phyloP scores from a whole-genome alignment of 2,329 filamentous ascomycete species.

The Ceratocystiopsis brevicomis region DNA sequence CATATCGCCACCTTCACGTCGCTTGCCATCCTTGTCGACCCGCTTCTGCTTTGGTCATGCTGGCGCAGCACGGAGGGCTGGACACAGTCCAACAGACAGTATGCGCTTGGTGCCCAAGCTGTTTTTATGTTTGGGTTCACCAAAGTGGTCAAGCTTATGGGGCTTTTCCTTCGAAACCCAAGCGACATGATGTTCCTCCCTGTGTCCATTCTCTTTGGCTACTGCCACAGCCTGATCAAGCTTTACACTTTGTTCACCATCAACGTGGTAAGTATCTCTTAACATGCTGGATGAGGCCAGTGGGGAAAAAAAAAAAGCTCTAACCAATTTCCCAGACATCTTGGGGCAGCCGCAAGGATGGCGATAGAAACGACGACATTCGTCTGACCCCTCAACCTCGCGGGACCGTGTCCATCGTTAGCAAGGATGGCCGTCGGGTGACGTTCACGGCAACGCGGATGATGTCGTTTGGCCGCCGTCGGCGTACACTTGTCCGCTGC shows the following conservation, averaged over 20 bases:
- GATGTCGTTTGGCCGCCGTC: too few relatives aligned
- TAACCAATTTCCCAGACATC: constrained; percentile 45
- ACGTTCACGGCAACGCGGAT: too few relatives aligned
- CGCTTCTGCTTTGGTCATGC: constrained; percentile 49
- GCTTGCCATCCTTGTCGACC: constrained; percentile 63
- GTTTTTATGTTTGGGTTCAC: constrained; percentile 64
- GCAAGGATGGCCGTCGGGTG: too few relatives aligned
- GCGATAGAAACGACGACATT: constrained; percentile 54
- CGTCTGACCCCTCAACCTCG: constrained; percentile 7
- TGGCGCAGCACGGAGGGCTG: constrained; percentile 49
- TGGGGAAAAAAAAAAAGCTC: not conserved
- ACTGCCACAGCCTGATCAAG: constrained; percentile 85
- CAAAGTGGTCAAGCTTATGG: constrained; percentile 80
- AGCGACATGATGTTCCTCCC: constrained; percentile 63
- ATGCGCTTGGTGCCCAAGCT: constrained; percentile 42
- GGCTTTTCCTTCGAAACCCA: constrained; percentile 70
- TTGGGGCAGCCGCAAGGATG: constrained; percentile 86
- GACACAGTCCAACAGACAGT: constrained; percentile 31
- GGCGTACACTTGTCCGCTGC: too few relatives aligned
- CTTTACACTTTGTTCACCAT: constrained; percentile 70
- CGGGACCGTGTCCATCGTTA: not conserved
- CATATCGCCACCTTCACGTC: constrained; percentile 86
- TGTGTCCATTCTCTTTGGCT: constrained; percentile 78
- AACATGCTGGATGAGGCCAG: too few relatives aligned
- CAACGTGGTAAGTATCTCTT: constrained; percentile 42